Base-by-base conservation (phyloP, 306 rosid genomes). In the Ochetophila trinervis region DNA sequence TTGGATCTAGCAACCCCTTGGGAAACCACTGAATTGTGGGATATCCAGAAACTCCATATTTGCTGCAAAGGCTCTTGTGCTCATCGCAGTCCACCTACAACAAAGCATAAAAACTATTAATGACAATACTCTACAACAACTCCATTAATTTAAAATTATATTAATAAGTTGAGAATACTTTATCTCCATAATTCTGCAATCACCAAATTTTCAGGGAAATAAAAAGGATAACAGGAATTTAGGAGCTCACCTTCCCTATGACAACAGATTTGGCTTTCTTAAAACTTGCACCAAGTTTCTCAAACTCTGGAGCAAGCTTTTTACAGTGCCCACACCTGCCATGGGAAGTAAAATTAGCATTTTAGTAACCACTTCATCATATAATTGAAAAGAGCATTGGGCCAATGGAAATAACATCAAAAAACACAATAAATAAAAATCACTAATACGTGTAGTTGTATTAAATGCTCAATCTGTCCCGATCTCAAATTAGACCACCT, bases 261-360 rank as follows among this genome's bases (percentile, higher is more conserved):
- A 87, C 67, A 79, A 89, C 51, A 17, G 89, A 74, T 21, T 93
- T 86, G 12, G 82, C 74, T 73, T 79, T 93, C 76, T 63, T 87
- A 63, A 92, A 89, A 82, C 82, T 86, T 27, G 81, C 30, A 15
- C 82, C 96, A n/a, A 92, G 89, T 62, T 85, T 88, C 79, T 89
- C 96, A 75, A 65, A 93, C 58, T 93, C 96, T 3, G 95, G 97
- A 8, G 95, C 91, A 67, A 93, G 95, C 80, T 57, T 93, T 74
- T 93, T 89, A 81, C 96, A 86, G 65, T 93, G 98, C 14, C 96
- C 98, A 79, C 96, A 92, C 98, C 98, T 92, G 74, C 60, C 65
- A 65, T 7, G 5, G 13, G 13, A 73, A 49, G 45, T 2, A 44
- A 6, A 8, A 53, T 52, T 44, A 30, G 0, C 24, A 7, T 58